Conservation (phyloP, 495 filamentous ascomycete species). For the Xylaria curta region DNA sequence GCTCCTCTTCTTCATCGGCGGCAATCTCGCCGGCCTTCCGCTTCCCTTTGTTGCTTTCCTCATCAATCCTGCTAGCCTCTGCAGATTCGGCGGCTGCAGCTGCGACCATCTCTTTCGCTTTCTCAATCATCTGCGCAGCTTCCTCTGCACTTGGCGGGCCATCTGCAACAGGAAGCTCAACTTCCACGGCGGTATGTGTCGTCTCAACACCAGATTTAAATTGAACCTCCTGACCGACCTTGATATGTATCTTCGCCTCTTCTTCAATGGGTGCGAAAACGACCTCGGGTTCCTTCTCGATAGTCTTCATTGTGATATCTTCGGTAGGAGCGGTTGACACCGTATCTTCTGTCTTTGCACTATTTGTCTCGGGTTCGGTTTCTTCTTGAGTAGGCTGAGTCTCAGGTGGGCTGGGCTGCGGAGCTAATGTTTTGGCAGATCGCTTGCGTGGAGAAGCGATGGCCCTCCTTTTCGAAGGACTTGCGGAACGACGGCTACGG, state of each 20-base stretch:
- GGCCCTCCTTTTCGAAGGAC: conserved; percentile 57
- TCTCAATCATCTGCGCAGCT: conserved; percentile 78
- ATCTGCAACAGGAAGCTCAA: conserved; percentile 65
- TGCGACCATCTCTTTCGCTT: conserved; percentile 89
- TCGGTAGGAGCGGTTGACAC: conserved; percentile 37
- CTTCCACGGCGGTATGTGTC: conserved; percentile 76
- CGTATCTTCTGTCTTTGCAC: conserved; percentile 41
- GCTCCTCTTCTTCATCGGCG: conserved; percentile 47
- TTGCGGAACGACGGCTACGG: conserved; percentile 59
- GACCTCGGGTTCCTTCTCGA: conserved; percentile 49
- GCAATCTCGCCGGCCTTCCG: conserved; percentile 81
- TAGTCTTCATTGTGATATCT: conserved; percentile 47
- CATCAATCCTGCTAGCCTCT: conserved; percentile 37
- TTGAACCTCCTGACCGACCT: conserved; percentile 70
- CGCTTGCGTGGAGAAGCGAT: conserved; percentile 73
- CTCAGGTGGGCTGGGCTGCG: conserved; percentile 43
- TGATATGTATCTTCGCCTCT: conserved; percentile 69
- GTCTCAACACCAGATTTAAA: conserved; percentile 70
- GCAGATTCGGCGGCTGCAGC: conserved; percentile 69
- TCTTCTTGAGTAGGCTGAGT: conserved; percentile 38
- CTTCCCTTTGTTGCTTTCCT: conserved; percentile 65
- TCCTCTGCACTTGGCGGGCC: conserved; percentile 76
- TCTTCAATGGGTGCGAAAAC: conserved; percentile 56
- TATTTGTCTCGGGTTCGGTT: conserved; percentile 39
- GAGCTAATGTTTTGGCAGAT: conserved; percentile 62